A percentile compares a stretch with the other conserved stretches of the same genome.
phyloP scores from a whole-genome alignment of 1,139 yeast species.

The Zhuliangozyma blackwelliae region DNA sequence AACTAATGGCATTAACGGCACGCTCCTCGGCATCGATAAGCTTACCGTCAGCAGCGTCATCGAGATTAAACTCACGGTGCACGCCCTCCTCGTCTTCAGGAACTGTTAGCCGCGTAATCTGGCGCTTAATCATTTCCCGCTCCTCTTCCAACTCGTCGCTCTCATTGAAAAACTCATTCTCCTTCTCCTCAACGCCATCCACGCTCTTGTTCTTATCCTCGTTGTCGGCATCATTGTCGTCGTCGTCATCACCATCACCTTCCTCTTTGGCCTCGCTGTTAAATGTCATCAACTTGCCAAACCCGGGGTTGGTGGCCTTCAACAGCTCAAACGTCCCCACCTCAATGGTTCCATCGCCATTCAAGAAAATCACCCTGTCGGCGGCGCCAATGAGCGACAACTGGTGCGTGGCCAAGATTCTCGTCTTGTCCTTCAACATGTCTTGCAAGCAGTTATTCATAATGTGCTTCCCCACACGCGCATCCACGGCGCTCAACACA shows the following conservation, averaged over 20 bases:
- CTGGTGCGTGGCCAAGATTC: slow-evolving; percentile 48
- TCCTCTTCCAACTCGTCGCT: slow-evolving; percentile 5
- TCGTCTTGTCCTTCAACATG: slow-evolving; percentile 30
- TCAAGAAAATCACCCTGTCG: slow-evolving; percentile 35
- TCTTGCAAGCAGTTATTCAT: slow-evolving; percentile 37
- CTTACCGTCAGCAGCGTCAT: slow-evolving; percentile 26
- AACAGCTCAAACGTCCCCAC: slow-evolving; percentile 39
- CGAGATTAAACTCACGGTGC: slow-evolving; percentile 17
- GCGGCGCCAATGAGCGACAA: slow-evolving; percentile 40
- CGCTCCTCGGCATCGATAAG: slow-evolving; percentile 28
- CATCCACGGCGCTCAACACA: slow-evolving; percentile 48
- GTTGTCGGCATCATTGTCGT: slow-evolving; percentile 8
- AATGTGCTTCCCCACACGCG: slow-evolving; percentile 45
- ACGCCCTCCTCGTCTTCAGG: slow-evolving; percentile 18
- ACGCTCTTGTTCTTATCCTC: not conserved
- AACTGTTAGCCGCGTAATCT: slow-evolving; percentile 11
- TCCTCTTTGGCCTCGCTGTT: slow-evolving; percentile 17
- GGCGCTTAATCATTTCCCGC: slow-evolving; percentile 16
- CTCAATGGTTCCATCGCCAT: slow-evolving; percentile 42
- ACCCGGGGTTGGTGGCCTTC: slow-evolving; percentile 30
- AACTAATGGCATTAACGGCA: slow-evolving; percentile 39
- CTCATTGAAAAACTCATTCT: slow-evolving; percentile 8
- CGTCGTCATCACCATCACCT: slow-evolving; percentile 19
- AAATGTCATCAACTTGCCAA: slow-evolving; percentile 50
- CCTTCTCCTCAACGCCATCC: slow-evolving; percentile 13